A percentile compares a stretch with the other conserved stretches of the same genome.
phyloP scores from a whole-genome alignment of 1,139 yeast species.

The Eremothecium cymbalariae region DNA sequence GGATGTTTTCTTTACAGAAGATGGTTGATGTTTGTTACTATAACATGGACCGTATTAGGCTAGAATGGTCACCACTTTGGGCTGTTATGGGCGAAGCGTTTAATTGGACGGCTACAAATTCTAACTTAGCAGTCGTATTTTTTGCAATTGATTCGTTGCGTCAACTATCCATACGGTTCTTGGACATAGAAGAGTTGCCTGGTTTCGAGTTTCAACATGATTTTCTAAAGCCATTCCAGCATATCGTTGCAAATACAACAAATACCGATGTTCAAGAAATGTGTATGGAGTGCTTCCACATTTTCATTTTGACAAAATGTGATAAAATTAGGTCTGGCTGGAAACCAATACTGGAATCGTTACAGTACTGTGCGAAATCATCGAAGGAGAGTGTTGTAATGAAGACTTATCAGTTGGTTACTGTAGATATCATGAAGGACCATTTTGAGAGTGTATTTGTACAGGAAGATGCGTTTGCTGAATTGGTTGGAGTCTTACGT shows the following conservation, averaged over 20 bases:
- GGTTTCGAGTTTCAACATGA: conserved; percentile 95
- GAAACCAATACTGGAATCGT: conserved; percentile 78
- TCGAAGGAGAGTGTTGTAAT: conserved; percentile 47
- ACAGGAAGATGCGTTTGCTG: conserved; percentile 65
- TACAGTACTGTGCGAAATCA: conserved; percentile 36
- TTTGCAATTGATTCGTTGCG: conserved; percentile 92
- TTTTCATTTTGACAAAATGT: conserved; percentile 75
- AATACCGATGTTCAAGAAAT: conserved; percentile 73
- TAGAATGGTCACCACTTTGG: conserved; percentile 98
- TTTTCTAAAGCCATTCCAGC: conserved; percentile 84
- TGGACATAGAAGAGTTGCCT: conserved; percentile 86
- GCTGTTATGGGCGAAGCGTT: conserved; percentile 85
- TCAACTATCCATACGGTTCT: conserved; percentile 84
- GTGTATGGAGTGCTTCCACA: conserved; percentile 84
- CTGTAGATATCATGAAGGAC: conserved; percentile 48
- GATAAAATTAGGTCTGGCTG: conserved; percentile 83
- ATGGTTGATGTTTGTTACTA: conserved; percentile 96
- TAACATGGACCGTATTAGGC: conserved; percentile 91
- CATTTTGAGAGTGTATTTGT: conserved; percentile 55
- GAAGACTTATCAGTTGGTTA: conserved; percentile 57
- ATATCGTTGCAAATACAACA: conserved; percentile 59
- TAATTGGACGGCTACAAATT: conserved; percentile 73
- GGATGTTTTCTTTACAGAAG: conserved; percentile 87
- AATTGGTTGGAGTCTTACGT: conserved; percentile 68
- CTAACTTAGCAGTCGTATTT: conserved; percentile 65